phyloP scores from a whole-genome alignment of 2,329 filamentous ascomycete species.

The Ciborinia camelliae region DNA sequence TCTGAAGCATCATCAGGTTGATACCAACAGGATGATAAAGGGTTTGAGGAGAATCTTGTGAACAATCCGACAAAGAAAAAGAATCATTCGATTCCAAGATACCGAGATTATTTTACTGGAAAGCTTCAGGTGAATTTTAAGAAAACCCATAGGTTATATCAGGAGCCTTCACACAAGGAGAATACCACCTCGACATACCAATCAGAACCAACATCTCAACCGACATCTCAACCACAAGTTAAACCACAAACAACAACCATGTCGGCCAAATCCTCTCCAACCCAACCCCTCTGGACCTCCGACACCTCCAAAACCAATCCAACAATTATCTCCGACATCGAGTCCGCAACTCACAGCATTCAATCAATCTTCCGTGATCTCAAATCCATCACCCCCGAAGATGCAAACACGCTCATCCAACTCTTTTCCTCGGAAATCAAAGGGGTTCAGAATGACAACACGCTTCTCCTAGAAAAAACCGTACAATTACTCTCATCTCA shows the following conservation, averaged over 20 bases:
- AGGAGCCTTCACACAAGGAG: not conserved
- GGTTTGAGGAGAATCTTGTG: not conserved
- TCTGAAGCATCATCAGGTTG: no score
- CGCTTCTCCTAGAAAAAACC: constrained; percentile 70
- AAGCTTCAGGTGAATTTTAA: not conserved
- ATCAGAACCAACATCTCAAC: not conserved
- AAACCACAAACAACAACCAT: not conserved
- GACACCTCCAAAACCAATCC: constrained; percentile 4
- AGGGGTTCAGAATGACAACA: constrained; percentile 68
- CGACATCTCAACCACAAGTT: not conserved
- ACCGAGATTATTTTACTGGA: not conserved
- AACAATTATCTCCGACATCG: constrained; percentile 3
- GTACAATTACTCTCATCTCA: constrained; percentile 43
- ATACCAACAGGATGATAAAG: not conserved
- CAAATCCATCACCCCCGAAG: constrained; percentile 43
- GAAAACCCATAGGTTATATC: not conserved
- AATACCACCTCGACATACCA: not conserved
- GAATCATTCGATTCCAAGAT: not conserved
- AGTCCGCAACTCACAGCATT: constrained; percentile 12
- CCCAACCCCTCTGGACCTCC: not conserved
- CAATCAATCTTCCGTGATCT: constrained; percentile 40
- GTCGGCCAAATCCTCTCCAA: not conserved
- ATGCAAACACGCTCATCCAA: constrained; percentile 56
- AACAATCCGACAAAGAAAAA: not conserved
- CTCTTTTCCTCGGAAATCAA: constrained; percentile 60